Evolutionary conservation across 169 alveolate species (phyloP), one percentile per base, ranked within the genome.

Genomic region (Plasmodium sp.): DNA sequence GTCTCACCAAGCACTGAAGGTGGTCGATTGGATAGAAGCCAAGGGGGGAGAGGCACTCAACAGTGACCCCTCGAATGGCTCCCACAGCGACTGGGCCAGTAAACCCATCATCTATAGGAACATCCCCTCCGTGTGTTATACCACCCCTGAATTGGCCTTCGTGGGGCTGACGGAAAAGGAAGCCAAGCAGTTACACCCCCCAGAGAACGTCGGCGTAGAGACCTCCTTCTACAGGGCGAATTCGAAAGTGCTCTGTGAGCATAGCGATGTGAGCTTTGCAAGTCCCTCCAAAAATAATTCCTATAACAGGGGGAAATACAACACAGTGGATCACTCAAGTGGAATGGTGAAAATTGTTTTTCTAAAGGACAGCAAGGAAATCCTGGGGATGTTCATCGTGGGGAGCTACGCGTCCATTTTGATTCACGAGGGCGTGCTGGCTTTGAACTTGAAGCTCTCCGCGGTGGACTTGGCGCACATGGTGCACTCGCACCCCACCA

Each of bases 21-120:
- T 98, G 22, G 99, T 98, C 51, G 99, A 99, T 88, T 84, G 93
- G 83, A 97, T 98, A 48, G 95, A 97, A 34, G 98, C 98, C n/a
- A 96, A 97, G 92, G 98, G 97, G 54, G 82, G 39, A 27, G 83
- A 43, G 18, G 72, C 33, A 79, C 86, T 56, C 22, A 77, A 33
- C 39, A 91, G 43, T 18, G 51, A 10, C 41, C 33, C 7, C 33
- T 31, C 27, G 14, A 41, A 5, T 2, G 22, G n/a, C 36, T 79
- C 84, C 14, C 94, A 91, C 7, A 14, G 4, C 75, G 34, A 62
- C 0, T 62, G 75, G 75, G 34, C 86, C 0, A 83, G 41, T 54
- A 83, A 88, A 54, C 82, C 96, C 2, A 93, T 95, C 58, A 31
- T 93, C 39, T 84, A 84, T 54, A 91, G 80, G 34, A 90, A 74